A percentile compares a stretch with the other conserved stretches of the same genome.
Conservation (phyloP, 2,329 filamentous ascomycete genomes). For the Seiridium cupressi region DNA sequence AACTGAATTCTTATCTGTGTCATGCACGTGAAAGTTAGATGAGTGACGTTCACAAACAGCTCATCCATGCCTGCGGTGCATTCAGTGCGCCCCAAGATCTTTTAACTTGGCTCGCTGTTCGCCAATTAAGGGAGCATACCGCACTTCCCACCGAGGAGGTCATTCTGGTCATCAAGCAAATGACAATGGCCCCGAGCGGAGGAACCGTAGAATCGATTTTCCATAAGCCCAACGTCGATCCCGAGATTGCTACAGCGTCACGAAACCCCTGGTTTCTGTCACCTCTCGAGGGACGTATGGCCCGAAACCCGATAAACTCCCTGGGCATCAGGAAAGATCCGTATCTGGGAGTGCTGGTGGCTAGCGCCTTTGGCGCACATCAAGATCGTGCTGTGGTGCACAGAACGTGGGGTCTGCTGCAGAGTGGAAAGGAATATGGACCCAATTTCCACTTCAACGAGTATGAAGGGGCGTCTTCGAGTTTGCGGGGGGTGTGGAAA, state of each 20-base stretch:
- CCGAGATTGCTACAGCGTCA: constrained; percentile 1
- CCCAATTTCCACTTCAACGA: constrained; percentile 18
- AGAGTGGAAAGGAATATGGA: constrained; percentile 12
- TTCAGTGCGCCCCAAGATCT: constrained; percentile 15
- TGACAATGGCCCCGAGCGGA: constrained; percentile 13
- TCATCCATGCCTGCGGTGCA: constrained; percentile 17
- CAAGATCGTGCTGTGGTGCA: constrained; percentile 16
- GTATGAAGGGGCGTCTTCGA: constrained; percentile 14
- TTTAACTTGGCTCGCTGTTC: constrained; percentile 12
- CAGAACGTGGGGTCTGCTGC: constrained; percentile 19
- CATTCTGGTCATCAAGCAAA: constrained; percentile 12
- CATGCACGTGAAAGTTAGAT: neutral
- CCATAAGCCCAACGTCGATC: constrained; percentile 6
- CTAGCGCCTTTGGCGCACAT: constrained; percentile 10
- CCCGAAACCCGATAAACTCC: constrained; percentile 6
- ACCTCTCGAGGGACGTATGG: constrained; percentile 5
- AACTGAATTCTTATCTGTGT: neutral
- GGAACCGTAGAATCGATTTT: constrained; percentile 15
- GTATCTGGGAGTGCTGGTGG: constrained; percentile 12
- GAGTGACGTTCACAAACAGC: constrained; percentile 10
- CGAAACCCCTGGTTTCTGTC: constrained; percentile 15
- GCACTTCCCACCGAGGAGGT: constrained; percentile 15
- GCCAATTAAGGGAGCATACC: constrained; percentile 10
- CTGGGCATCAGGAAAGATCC: constrained; percentile 14
- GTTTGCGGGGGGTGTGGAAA: constrained; percentile 5